Percentiles rank a stretch among this genome's conserved stretches.
Conservation (phyloP, 257 asterid species). For the Mentha longifolia region DNA sequence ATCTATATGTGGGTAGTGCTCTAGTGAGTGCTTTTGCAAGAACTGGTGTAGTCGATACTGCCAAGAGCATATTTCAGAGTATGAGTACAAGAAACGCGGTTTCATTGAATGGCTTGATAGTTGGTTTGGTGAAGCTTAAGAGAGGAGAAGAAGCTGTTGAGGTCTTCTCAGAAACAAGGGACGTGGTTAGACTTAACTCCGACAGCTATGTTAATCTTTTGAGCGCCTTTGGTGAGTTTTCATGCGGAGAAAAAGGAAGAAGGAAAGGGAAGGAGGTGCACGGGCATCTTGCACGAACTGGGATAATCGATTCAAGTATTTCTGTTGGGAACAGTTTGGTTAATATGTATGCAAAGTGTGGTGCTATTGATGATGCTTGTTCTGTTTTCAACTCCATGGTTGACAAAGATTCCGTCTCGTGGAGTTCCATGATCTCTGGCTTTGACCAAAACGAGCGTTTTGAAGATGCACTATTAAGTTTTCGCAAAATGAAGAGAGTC, state of each 20-base stretch:
- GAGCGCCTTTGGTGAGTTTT: slow-evolving; percentile 71
- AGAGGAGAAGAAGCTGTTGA: slow-evolving; percentile 75
- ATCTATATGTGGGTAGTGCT: slow-evolving; percentile 92
- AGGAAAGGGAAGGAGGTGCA: slow-evolving; percentile 77
- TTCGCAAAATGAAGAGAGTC: slow-evolving; percentile 61
- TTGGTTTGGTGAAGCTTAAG: slow-evolving; percentile 74
- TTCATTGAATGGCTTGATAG: slow-evolving; percentile 82
- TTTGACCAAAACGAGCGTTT: slow-evolving; percentile 72
- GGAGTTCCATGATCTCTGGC: slow-evolving; percentile 86
- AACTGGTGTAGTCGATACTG: slow-evolving; percentile 58
- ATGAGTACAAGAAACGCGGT: slow-evolving; percentile 82
- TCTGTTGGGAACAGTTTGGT: slow-evolving; percentile 77
- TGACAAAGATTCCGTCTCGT: slow-evolving; percentile 72
- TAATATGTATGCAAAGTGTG: slow-evolving; percentile 90
- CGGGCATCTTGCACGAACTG: slow-evolving; percentile 62
- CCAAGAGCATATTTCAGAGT: slow-evolving; percentile 63
- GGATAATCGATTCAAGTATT: slow-evolving; percentile 50
- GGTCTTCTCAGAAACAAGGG: slow-evolving; percentile 59
- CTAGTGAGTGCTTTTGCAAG: slow-evolving; percentile 71
- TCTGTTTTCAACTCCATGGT: slow-evolving; percentile 61
- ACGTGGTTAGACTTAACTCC: slow-evolving; percentile 47
- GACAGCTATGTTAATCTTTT: slow-evolving; percentile 72
- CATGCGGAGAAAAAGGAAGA: slow-evolving; percentile 58
- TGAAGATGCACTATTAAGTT: slow-evolving; percentile 68
- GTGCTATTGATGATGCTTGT: slow-evolving; percentile 58